phyloP scores from a whole-genome alignment of 2,329 filamentous ascomycete species.

The Xylaria sp. region DNA sequence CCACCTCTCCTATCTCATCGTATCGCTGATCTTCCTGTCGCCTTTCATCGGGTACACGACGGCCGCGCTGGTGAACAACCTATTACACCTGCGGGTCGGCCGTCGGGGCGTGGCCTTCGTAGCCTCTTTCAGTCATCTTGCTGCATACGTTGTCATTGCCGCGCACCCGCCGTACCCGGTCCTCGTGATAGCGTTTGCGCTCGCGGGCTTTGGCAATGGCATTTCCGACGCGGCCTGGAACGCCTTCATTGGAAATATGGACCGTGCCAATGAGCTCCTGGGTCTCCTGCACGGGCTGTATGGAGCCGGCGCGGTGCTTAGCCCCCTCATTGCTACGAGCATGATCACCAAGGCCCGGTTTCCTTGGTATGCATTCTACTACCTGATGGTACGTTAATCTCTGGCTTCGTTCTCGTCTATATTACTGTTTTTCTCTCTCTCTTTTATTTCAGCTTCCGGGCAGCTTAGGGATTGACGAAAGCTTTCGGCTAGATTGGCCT shows the following conservation, averaged over 20 bases:
- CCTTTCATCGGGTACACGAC: slow-evolving; percentile 43
- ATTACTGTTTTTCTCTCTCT: not conserved
- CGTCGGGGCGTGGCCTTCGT: slow-evolving; percentile 64
- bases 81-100: slow-evolving; percentile 41
- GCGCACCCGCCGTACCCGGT: slow-evolving; percentile 64
- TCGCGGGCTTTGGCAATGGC: slow-evolving; percentile 68
- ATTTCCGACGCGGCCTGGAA: slow-evolving; percentile 54
- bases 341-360: slow-evolving; percentile 59
- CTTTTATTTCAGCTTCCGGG: too few relatives aligned
- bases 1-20: slow-evolving; percentile 41
- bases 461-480: not conserved
- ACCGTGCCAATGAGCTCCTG: slow-evolving; percentile 62
- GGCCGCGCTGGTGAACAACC: slow-evolving; percentile 41
- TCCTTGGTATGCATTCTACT: slow-evolving; percentile 69
- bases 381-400: slow-evolving; percentile 56
- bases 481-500: slow-evolving; percentile 40
- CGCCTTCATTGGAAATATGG: slow-evolving; percentile 59
- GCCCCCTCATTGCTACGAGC: slow-evolving; percentile 64
- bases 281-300: slow-evolving; percentile 66
- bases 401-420: not conserved
- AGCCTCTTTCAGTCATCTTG: slow-evolving; percentile 53
- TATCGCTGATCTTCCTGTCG: slow-evolving; percentile 45
- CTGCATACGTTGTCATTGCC: slow-evolving; percentile 59
- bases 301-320: slow-evolving; percentile 60
- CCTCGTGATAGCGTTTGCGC: slow-evolving; percentile 57